phyloP scores from a whole-genome alignment of 1,284 basidiomycete species.

The Leccinum cinnamomeum region DNA sequence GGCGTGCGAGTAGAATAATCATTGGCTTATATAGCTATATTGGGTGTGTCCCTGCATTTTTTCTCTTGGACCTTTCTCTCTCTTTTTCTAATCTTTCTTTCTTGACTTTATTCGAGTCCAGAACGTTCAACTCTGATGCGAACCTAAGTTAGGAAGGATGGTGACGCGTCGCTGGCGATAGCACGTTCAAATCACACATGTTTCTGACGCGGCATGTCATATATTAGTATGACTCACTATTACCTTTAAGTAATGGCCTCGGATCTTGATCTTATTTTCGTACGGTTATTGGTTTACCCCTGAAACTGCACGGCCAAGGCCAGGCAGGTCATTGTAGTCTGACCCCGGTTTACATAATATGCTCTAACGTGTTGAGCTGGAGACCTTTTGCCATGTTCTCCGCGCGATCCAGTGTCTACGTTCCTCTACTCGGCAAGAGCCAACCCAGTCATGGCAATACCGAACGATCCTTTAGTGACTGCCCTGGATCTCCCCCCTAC shows the following conservation, averaged over 20 bases:
- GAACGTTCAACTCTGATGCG: no score
- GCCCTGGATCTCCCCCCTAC: neutral
- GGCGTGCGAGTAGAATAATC: neutral
- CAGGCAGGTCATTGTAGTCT: neutral
- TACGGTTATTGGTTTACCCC: neutral
- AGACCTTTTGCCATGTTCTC: neutral
- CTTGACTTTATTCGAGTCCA: no score
- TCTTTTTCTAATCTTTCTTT: no score
- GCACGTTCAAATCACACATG: no score
- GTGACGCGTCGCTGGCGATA: no score
- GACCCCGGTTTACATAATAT: neutral
- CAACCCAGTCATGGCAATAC: neutral
- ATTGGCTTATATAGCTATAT: no score
- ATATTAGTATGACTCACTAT: no score
- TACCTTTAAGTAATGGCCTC: neutral
- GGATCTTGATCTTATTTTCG: neutral
- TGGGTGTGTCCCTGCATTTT: no score
- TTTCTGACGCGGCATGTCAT: no score
- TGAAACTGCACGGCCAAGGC: neutral
- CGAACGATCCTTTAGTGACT: constrained; percentile 3
- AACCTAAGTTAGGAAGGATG: no score
- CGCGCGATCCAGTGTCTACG: constrained; percentile 7
- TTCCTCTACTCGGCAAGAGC: constrained; percentile 3
- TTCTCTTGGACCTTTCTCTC: no score
- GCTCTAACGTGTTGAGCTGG: neutral